Conservation (phyloP, 73 alveolate genomes). For the Paramecium primaurelia region DNA sequence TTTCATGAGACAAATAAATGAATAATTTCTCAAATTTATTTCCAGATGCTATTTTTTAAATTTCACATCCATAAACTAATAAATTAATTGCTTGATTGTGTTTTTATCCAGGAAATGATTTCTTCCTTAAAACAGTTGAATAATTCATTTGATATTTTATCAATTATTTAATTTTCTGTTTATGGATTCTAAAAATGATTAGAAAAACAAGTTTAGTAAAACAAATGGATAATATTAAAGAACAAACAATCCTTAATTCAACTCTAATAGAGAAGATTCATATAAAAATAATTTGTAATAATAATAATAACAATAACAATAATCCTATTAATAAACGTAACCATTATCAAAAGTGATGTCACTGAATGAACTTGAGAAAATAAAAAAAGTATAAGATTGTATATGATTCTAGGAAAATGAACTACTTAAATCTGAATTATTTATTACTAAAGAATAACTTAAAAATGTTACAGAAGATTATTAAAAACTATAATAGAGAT, state of each 20-base stretch:
- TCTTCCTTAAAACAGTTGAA: neutral
- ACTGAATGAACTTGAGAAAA: neutral
- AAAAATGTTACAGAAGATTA: neutral
- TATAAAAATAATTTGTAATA: neutral
- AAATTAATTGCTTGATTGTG: neutral
- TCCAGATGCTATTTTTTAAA: neutral
- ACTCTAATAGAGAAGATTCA: neutral
- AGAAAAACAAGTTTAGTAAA: neutral
- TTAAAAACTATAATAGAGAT: neutral
- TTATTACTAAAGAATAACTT: neutral
- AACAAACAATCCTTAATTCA: neutral
- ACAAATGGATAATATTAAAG: neutral
- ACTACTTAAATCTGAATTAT: neutral
- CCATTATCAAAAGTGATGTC: neutral
- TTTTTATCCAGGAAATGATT: neutral
- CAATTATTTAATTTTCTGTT: neutral
- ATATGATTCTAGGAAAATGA: slow-evolving; percentile 11
- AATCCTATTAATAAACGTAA: neutral
- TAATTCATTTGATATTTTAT: neutral
- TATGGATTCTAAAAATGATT: neutral
- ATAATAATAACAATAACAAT: neutral
- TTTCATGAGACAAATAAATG: neutral
- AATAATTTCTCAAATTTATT: neutral
- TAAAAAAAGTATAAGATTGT: neutral
- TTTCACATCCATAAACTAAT: neutral